Evolutionary conservation across 768 basidiomycete species (phyloP).

Genomic region (Sistotremastrum suecicum): DNA sequence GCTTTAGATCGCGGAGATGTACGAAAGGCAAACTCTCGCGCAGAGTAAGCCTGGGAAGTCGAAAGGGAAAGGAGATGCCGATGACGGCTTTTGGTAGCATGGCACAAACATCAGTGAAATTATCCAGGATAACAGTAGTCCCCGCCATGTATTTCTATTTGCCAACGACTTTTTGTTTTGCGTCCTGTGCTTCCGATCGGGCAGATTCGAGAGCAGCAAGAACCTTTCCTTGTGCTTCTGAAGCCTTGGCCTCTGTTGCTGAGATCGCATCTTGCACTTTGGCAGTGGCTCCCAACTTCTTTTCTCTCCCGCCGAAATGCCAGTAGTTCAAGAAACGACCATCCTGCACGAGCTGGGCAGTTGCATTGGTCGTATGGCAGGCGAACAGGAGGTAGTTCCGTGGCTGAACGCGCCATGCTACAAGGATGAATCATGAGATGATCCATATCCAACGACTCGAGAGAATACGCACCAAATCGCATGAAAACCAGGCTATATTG

Average conservation of each 20-base stretch:
- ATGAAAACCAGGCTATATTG: constrained; percentile 62
- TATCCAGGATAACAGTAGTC: background rate
- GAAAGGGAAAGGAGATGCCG: constrained; percentile 44
- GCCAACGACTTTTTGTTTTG: constrained; percentile 26
- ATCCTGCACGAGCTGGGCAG: constrained; percentile 76
- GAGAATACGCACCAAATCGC: constrained; percentile 61
- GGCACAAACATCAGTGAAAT: background rate
- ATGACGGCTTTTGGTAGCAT: constrained; percentile 69
- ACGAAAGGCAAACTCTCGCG: constrained; percentile 73
- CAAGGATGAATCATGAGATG: constrained; percentile 2
- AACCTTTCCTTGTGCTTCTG: constrained; percentile 24
- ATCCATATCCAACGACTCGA: constrained; percentile 5
- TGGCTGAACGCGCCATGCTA: constrained; percentile 91
- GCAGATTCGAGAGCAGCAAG: constrained; percentile 4
- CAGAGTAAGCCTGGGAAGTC: constrained; percentile 60
- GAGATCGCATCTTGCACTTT: constrained; percentile 12
- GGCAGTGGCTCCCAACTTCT: constrained; percentile 29
- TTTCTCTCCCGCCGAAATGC: constrained; percentile 78
- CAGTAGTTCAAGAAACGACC: constrained; percentile 82
- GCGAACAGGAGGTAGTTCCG: constrained; percentile 93
- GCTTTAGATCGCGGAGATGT: constrained; percentile 81
- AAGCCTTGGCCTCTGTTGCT: constrained; percentile 6
- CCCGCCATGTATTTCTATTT: background rate
- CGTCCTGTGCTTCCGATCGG: constrained; percentile 32
- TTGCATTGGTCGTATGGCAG: constrained; percentile 84